phyloP scores from a whole-genome alignment of 805 yeast genomes.

The Kockiozyma suomiensis region DNA sequence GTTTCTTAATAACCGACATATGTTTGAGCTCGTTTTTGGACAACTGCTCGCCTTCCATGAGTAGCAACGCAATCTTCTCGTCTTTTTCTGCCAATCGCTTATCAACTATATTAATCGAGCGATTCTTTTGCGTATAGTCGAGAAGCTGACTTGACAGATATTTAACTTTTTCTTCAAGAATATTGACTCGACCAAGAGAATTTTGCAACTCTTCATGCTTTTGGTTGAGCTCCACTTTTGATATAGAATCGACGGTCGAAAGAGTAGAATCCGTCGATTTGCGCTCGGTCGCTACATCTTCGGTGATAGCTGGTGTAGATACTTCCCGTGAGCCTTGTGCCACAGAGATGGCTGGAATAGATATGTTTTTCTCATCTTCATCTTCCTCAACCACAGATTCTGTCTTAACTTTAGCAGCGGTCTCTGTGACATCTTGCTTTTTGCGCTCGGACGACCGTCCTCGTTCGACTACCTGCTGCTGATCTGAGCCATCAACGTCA shows the following conservation, averaged over 20 bases:
- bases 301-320: neutral
- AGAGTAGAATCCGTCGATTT: neutral
- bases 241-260: neutral
- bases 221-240: constrained; percentile 20
- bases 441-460: neutral
- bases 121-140: constrained; percentile 26
- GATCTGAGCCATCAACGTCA: constrained; percentile 1
- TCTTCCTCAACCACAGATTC: neutral
- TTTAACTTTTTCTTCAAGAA: constrained; percentile 41
- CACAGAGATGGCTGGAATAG: neutral
- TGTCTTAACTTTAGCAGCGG: too few species aligned
- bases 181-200: constrained; percentile 32
- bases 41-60: constrained; percentile 75
- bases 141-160: constrained; percentile 37
- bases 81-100: constrained; percentile 52
- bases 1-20: constrained; percentile 64
- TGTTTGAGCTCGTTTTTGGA: constrained; percentile 71
- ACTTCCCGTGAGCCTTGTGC: neutral
- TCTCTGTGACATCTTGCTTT: neutral
- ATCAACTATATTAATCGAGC: constrained; percentile 15
- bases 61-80: constrained; percentile 61
- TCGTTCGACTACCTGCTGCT: neutral
- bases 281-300: neutral
- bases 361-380: neutral
- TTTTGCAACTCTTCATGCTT: constrained; percentile 26